Evolutionary conservation across 306 rosid species (phyloP).

Genomic region (Lotus japonicus): DNA sequence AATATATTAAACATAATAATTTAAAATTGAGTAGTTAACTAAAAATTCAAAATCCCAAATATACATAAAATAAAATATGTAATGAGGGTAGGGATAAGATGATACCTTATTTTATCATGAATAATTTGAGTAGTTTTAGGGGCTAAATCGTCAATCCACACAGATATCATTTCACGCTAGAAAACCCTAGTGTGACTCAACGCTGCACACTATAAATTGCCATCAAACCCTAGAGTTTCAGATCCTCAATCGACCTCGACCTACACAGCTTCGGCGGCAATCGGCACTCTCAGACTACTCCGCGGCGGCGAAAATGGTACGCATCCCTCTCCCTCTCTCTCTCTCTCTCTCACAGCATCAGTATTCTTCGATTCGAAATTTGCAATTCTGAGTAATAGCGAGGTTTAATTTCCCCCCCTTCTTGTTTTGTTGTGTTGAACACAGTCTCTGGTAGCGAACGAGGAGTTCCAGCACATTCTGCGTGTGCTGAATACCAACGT

Average conservation of each 20-base stretch:
- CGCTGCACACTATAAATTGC: neutral
- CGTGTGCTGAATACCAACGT: conserved; percentile 54
- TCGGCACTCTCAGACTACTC: neutral
- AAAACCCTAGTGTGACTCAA: neutral
- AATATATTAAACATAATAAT: too few species aligned
- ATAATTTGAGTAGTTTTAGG: too few species aligned
- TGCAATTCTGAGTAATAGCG: neutral
- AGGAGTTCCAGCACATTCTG: conserved; percentile 49
- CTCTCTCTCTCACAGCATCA: neutral
- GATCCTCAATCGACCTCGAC: neutral
- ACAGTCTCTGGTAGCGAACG: conserved; percentile 49
- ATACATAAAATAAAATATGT: too few species aligned
- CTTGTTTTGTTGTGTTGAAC: neutral
- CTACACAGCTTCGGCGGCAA: neutral
- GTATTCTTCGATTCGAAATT: neutral
- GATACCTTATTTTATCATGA: too few species aligned
- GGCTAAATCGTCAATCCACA: too few species aligned
- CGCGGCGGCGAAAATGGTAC: conserved; percentile 7
- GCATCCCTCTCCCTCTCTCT: neutral
- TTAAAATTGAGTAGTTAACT: too few species aligned
- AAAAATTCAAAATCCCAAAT: too few species aligned
- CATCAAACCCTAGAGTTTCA: neutral
- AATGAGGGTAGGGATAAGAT: too few species aligned
- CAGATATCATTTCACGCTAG: too few species aligned
- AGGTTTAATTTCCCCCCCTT: neutral